These are phyloP conservation scores for Rhizopus microsporus DNA, from an alignment of 371 early-diverging fungal genomes.

Conservation along the genomic window DNA sequence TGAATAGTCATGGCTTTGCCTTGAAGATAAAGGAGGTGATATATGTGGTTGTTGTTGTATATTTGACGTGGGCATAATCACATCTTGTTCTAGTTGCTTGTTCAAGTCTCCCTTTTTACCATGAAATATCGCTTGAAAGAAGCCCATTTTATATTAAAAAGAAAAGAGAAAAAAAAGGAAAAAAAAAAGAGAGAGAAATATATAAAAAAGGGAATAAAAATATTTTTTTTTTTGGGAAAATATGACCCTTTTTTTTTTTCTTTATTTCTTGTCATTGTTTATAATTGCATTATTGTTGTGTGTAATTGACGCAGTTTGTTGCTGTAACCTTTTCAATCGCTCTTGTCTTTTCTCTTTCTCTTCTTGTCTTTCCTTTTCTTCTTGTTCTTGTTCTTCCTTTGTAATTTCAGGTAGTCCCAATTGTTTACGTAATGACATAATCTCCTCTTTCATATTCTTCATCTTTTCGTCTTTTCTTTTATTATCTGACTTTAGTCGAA, in stretches of 20 bases:
- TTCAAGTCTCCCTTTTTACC: constrained; percentile 10
- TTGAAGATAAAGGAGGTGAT: neutral
- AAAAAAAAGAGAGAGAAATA: constrained; percentile 4
- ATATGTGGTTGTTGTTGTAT: neutral
- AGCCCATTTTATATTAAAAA: constrained; percentile 27
- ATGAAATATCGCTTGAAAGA: constrained; percentile 34
- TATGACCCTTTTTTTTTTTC: neutral
- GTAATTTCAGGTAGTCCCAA: constrained; percentile 39
- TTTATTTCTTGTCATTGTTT: neutral
- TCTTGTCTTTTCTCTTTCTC: constrained; percentile 26
- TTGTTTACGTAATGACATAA: constrained; percentile 33
- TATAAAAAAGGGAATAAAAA: constrained; percentile 9
- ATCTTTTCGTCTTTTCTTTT: constrained; percentile 45
- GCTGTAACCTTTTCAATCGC: constrained; percentile 15
- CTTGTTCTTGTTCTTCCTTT: constrained; percentile 33
- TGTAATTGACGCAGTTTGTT: constrained; percentile 7
- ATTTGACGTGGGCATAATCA: neutral
- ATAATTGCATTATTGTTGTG: neutral
- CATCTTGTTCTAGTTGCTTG: neutral
- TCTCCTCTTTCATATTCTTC: constrained; percentile 34
- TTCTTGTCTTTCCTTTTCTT: constrained; percentile 22
- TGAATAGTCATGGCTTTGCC: neutral
- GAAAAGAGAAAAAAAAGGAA: constrained; percentile 11
- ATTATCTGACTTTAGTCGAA: constrained; percentile 49
- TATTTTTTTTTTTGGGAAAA: neutral